Percentiles rank a stretch among this genome's conserved stretches.
Conservation (phyloP, 257 asterid species). For the Solanum neorickii region DNA sequence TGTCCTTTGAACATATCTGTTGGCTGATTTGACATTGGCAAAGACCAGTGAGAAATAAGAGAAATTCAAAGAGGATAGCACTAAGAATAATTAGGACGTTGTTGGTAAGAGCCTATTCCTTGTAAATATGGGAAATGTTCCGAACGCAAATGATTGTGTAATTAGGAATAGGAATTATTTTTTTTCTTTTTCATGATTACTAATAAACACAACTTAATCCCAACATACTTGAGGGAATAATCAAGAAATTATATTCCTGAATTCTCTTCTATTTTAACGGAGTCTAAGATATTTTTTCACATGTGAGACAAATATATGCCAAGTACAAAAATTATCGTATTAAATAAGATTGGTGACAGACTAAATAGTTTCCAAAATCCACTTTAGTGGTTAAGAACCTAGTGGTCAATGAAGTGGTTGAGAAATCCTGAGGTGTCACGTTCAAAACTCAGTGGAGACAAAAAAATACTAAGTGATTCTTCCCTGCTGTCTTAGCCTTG, state of each 20-base stretch:
- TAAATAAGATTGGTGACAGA: not conserved
- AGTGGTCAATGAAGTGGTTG: too few relatives aligned
- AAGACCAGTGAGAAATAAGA: not conserved
- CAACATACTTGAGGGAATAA: not conserved
- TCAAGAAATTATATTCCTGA: not conserved
- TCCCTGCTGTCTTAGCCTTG: not conserved
- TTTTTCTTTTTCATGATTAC: not conserved
- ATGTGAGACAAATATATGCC: not conserved
- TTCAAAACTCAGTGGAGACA: not conserved
- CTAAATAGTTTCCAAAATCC: not conserved
- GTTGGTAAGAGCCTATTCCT: not conserved
- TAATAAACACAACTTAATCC: not conserved
- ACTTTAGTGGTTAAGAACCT: too few relatives aligned
- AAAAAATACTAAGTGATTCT: not conserved
- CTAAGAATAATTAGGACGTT: not conserved
- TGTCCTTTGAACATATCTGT: not conserved
- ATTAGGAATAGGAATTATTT: not conserved
- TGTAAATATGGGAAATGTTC: not conserved
- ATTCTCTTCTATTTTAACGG: not conserved
- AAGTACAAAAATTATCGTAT: not conserved
- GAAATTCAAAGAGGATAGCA: not conserved
- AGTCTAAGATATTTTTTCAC: not conserved
- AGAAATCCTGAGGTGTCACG: not conserved
- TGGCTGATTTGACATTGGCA: not conserved
- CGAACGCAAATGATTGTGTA: not conserved